These are phyloP conservation scores for Lactifluus piperatus DNA, from an alignment of 768 basidiomycete genomes.

Conservation along the genomic window DNA sequence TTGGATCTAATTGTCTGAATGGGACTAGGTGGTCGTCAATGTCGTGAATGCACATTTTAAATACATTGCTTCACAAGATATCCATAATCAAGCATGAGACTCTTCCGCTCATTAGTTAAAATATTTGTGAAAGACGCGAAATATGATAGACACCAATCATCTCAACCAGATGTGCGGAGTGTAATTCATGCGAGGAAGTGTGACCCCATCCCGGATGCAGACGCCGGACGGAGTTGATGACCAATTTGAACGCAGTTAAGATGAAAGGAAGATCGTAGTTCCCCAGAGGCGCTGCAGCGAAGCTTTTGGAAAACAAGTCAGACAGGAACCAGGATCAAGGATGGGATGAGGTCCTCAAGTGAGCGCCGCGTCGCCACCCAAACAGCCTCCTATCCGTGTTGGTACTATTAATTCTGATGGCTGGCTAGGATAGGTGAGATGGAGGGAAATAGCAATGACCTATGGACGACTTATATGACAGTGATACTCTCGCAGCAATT, in stretches of 20 bases:
- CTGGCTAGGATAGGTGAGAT: neutral
- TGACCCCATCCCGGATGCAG: conserved; percentile 7
- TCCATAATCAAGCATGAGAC: conserved; percentile 19
- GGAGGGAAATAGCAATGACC: neutral
- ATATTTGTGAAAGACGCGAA: neutral
- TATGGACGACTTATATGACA: neutral
- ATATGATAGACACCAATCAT: conserved; percentile 10
- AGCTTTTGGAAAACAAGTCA: conserved; percentile 2
- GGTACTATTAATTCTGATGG: conserved; percentile 11
- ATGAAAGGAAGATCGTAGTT: conserved; percentile 9
- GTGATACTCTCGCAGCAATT: conserved; percentile 13
- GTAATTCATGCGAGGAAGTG: conserved; percentile 5
- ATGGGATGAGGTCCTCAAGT: conserved; percentile 5
- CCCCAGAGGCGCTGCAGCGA: neutral
- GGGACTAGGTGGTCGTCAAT: conserved; percentile 16
- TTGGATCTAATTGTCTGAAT: conserved; percentile 11
- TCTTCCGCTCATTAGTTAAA: neutral
- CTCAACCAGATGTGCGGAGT: conserved; percentile 8
- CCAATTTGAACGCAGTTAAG: conserved; percentile 8
- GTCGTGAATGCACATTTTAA: conserved; percentile 10
- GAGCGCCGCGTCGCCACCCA: conserved; percentile 15
- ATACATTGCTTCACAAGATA: conserved; percentile 17
- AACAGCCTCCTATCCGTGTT: conserved; percentile 11
- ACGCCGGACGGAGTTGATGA: neutral
- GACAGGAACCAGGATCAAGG: neutral